These are phyloP conservation scores for Schizochytrium sp. DNA, from an alignment of 108 stramenopile genomes.

Conservation along the genomic window DNA sequence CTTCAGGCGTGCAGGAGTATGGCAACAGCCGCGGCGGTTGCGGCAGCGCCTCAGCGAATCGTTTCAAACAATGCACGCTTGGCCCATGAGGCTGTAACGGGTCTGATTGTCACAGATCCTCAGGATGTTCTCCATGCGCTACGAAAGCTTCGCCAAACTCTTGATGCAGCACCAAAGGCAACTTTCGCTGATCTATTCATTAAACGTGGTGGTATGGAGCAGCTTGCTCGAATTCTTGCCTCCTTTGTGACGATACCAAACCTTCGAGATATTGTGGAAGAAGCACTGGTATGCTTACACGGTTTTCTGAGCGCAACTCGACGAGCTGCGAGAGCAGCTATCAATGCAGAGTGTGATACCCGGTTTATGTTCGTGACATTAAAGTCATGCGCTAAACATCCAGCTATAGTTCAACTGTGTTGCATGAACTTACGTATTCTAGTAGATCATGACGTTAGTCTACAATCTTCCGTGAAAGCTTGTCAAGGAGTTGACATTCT, in stretches of 20 bases:
- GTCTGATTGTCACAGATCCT: not conserved
- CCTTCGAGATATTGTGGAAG: not conserved
- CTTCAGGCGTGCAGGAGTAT: too few species aligned
- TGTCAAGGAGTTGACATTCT: not conserved
- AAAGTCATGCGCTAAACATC: not conserved
- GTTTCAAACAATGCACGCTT: not conserved
- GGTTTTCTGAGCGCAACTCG: not conserved
- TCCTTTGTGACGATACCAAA: not conserved
- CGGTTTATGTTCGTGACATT: not conserved
- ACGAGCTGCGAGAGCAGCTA: not conserved
- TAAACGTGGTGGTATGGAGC: not conserved
- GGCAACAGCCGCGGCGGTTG: too few species aligned
- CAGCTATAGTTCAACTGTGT: not conserved
- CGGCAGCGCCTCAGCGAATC: too few species aligned
- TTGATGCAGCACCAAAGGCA: not conserved
- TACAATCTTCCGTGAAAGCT: not conserved
- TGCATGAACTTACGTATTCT: not conserved
- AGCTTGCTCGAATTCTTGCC: not conserved
- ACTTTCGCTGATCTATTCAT: constrained; percentile 4
- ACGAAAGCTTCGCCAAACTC: not conserved
- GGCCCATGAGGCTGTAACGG: not conserved
- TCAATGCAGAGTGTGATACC: not conserved
- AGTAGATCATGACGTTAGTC: not conserved
- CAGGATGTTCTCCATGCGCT: not conserved
- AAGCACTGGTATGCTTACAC: not conserved